Percentiles rank a stretch among this genome's conserved stretches.
Evolutionary conservation across 768 basidiomycete species (phyloP).

Genomic region (Boletus insuetus): DNA sequence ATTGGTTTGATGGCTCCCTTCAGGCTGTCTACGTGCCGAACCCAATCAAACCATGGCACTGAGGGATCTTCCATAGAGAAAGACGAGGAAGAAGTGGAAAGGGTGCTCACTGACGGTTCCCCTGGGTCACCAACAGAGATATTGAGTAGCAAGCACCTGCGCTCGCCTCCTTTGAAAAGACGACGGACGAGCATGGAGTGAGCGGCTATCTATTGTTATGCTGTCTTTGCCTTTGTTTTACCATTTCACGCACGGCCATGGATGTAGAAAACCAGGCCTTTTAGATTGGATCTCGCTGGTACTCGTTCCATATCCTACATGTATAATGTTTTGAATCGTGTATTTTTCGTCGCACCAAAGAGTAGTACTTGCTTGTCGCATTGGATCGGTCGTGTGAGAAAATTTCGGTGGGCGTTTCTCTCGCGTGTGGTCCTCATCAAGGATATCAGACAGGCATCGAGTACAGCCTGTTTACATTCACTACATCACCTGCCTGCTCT

Average conservation of each 20-base stretch:
- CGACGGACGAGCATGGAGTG: constrained; percentile 39
- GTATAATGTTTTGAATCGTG: constrained; percentile 34
- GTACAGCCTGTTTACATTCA: constrained; percentile 20
- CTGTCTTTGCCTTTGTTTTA: constrained; percentile 11
- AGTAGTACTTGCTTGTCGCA: not conserved
- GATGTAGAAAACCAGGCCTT: constrained; percentile 3
- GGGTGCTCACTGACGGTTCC: constrained; percentile 22
- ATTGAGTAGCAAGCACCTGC: constrained; percentile 16
- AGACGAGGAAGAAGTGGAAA: constrained; percentile 37
- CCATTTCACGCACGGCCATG: constrained; percentile 10
- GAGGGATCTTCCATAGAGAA: constrained; percentile 18
- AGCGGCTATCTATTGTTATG: constrained; percentile 26
- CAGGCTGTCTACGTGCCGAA: constrained; percentile 41
- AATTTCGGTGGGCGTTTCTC: constrained; percentile 14
- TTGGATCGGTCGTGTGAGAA: constrained; percentile 24
- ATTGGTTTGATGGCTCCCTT: constrained; percentile 54
- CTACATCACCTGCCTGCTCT: not conserved
- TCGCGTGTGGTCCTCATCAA: constrained; percentile 22
- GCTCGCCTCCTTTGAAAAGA: constrained; percentile 49
- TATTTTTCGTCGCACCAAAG: constrained; percentile 17
- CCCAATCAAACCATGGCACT: constrained; percentile 13
- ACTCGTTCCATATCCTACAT: constrained; percentile 27
- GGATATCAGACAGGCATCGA: constrained; percentile 30
- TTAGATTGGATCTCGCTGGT: constrained; percentile 6
- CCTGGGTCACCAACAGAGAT: constrained; percentile 23